A percentile compares a stretch with the other conserved stretches of the same genome.
Conservation (phyloP, 306 rosid genomes). For the Aeschynomene evenia region DNA sequence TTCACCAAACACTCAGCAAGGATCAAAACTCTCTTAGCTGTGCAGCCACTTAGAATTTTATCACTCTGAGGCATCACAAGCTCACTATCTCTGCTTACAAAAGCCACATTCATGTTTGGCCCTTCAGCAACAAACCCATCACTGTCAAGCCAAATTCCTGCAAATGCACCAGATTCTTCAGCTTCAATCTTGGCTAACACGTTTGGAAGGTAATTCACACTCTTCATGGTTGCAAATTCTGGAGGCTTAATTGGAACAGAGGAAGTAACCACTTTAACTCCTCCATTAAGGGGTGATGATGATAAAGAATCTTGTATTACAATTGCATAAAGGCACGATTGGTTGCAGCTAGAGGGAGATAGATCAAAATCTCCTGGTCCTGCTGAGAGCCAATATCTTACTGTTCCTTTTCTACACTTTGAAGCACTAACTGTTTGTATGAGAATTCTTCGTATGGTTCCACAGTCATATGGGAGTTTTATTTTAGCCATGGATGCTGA, state of each 20-base stretch:
- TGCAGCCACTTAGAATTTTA: conserved; percentile 80
- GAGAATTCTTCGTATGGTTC: conserved; percentile 58
- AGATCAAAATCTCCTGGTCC: conserved; percentile 93
- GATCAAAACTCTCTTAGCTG: conserved; percentile 67
- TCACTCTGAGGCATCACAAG: conserved; percentile 77
- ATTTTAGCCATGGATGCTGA: conserved; percentile 2
- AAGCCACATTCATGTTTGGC: conserved; percentile 89
- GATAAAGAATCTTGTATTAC: conserved; percentile 55
- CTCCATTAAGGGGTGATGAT: conserved; percentile 30
- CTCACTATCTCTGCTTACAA: conserved; percentile 63
- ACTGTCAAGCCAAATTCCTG: conserved; percentile 74
- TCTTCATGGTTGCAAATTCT: conserved; percentile 70
- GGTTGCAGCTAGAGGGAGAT: conserved; percentile 59
- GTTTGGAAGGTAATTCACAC: conserved; percentile 90
- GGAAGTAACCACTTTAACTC: conserved; percentile 72
- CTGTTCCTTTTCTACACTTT: conserved; percentile 75
- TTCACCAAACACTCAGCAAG: conserved; percentile 60
- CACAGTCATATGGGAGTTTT: conserved; percentile 55
- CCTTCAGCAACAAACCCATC: conserved; percentile 90
- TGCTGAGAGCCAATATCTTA: conserved; percentile 87
- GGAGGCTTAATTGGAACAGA: conserved; percentile 76
- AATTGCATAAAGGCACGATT: conserved; percentile 69
- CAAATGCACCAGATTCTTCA: conserved; percentile 79
- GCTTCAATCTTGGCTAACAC: conserved; percentile 87
- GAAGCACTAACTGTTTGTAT: conserved; percentile 83